These are phyloP conservation scores for Tricholoma hemisulphureum DNA, from an alignment of 768 basidiomycete species.

Conservation along the genomic window DNA sequence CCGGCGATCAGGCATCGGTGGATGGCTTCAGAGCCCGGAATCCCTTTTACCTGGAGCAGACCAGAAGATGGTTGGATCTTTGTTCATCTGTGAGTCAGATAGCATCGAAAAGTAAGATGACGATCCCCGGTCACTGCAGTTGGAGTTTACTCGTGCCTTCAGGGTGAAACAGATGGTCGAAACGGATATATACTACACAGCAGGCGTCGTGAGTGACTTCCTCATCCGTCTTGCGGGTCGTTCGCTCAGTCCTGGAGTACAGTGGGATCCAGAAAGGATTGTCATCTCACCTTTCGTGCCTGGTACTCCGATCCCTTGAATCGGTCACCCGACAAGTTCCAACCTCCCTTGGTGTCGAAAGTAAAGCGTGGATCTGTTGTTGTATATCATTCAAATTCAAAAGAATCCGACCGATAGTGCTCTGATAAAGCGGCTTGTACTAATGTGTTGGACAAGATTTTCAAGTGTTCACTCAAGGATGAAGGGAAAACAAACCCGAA, in stretches of 20 bases:
- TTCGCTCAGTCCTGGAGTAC: neutral
- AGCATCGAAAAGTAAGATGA: slow-evolving; percentile 44
- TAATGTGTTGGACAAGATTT: no score
- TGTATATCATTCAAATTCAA: no score
- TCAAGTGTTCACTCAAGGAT: no score
- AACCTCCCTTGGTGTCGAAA: no score
- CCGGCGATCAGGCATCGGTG: slow-evolving; percentile 47
- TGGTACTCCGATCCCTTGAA: slow-evolving; percentile 32
- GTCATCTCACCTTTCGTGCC: slow-evolving; percentile 46
- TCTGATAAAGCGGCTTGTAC: no score
- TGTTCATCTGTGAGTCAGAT: slow-evolving; percentile 53
- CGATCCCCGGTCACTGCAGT: neutral
- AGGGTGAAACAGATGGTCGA: slow-evolving; percentile 41
- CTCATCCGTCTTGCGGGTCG: neutral
- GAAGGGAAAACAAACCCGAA: no score
- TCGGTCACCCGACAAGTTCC: no score
- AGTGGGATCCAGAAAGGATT: slow-evolving; percentile 62
- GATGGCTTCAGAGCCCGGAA: slow-evolving; percentile 58
- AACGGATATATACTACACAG: slow-evolving; percentile 41
- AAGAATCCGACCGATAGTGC: no score
- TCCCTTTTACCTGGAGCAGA: slow-evolving; percentile 45
- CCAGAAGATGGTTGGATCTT: slow-evolving; percentile 62
- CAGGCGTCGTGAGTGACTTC: slow-evolving; percentile 37
- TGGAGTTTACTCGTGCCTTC: neutral
- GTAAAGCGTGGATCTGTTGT: no score